phyloP scores from a whole-genome alignment of 148 eudicot species.

The Camellia sinensis region DNA sequence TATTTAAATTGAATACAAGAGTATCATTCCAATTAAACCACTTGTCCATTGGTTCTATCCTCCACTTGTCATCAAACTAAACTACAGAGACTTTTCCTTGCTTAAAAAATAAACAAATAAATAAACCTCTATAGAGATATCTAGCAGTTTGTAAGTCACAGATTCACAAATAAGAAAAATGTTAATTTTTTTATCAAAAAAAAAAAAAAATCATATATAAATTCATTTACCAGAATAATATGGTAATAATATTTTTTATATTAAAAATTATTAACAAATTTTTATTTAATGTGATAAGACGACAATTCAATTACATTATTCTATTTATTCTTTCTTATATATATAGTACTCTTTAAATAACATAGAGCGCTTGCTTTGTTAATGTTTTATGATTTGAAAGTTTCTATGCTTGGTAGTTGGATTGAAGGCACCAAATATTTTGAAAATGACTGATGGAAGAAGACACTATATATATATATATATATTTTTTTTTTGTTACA shows the following conservation, averaged over 20 bases:
- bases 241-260: no score
- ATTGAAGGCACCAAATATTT: neutral
- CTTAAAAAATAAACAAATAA: no score
- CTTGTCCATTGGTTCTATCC: neutral
- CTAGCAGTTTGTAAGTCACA: neutral
- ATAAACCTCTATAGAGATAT: neutral
- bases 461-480: neutral
- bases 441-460: slow-evolving; percentile 8
- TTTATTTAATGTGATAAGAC: no score
- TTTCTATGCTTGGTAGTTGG: neutral
- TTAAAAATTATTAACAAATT: no score
- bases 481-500: no score
- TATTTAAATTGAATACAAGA: neutral
- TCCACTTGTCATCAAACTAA: neutral
- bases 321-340: no score
- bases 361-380: neutral
- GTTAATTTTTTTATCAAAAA: no score
- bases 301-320: no score
- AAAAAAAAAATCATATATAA: no score
- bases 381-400: neutral
- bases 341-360: no score
- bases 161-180: neutral
- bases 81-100: no score
- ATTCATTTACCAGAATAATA: no score
- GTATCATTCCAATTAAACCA: slow-evolving; percentile 8